phyloP scores from a whole-genome alignment of 495 filamentous ascomycete genomes.

The Chaetomium tenue region DNA sequence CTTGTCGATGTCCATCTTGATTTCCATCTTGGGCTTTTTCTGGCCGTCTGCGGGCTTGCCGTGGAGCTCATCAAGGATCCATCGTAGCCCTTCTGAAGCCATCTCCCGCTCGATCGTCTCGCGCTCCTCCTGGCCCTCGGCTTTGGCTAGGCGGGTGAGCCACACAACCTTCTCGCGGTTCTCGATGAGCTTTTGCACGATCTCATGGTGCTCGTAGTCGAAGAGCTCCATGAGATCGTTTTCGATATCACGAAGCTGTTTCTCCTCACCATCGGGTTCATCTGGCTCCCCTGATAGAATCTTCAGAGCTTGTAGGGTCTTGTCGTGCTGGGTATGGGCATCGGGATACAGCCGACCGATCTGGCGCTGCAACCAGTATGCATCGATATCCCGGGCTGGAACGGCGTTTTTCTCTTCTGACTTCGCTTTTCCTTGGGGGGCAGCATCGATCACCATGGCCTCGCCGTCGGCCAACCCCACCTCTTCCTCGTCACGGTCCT shows the following conservation, averaged over 20 bases:
- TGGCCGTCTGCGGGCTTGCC: constrained; percentile 54
- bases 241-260: constrained; percentile 84
- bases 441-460: constrained; percentile 79
- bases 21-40: constrained; percentile 68
- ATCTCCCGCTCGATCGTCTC: constrained; percentile 83
- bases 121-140: constrained; percentile 76
- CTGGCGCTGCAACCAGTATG: constrained; percentile 94
- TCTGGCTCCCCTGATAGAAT: constrained; percentile 75
- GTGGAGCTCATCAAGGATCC: constrained; percentile 82
- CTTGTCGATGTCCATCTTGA: constrained; percentile 95
- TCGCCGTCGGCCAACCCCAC: constrained; percentile 55
- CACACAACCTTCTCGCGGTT: constrained; percentile 92
- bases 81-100: constrained; percentile 77
- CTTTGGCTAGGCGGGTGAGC: constrained; percentile 84
- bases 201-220: constrained; percentile 92
- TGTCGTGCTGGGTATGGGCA: constrained; percentile 85
- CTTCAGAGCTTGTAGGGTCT: constrained; percentile 74
- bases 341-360: constrained; percentile 85
- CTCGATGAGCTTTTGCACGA: constrained; percentile 87
- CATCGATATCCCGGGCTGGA: constrained; percentile 84
- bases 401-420: constrained; percentile 62
- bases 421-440: constrained; percentile 39
- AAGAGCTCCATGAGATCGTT: constrained; percentile 98
- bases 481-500: constrained; percentile 54
- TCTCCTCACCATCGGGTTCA: constrained; percentile 69